Conservation (phyloP, 768 basidiomycete species). For the Ephemerocybe angulata region DNA sequence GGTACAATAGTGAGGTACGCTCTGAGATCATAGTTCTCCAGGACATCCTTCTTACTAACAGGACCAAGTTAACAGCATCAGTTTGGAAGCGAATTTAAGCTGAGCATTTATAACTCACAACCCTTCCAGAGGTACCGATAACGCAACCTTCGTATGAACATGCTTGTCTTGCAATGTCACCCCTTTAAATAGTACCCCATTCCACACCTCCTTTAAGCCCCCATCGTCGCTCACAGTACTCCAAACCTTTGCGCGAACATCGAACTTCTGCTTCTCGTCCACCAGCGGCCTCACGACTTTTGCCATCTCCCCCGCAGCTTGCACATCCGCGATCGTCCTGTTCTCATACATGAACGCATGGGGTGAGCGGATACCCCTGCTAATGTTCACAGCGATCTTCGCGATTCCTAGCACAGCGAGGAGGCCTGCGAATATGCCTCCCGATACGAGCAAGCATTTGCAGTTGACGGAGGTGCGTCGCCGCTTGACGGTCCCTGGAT, state of each 20-base stretch:
- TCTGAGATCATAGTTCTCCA: conserved; percentile 32
- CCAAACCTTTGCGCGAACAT: conserved; percentile 18
- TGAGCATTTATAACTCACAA: conserved; percentile 23
- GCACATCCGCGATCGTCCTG: background rate
- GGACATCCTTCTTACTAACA: conserved; percentile 18
- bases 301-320: conserved; percentile 3
- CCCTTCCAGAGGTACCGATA: conserved; percentile 25
- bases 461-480: background rate
- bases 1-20: conserved; percentile 33
- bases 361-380: background rate
- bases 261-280: conserved; percentile 12
- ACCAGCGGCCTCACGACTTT: conserved; percentile 16
- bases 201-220: conserved; percentile 15
- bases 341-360: conserved; percentile 3
- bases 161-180: conserved; percentile 25
- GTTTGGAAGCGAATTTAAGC: background rate
- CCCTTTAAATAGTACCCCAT: conserved; percentile 27
- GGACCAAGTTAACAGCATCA: background rate
- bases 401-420: background rate
- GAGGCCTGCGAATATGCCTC: background rate
- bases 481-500: background rate
- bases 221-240: conserved; percentile 6
- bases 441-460: background rate
- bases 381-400: background rate
- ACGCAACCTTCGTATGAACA: conserved; percentile 20